Base-by-base conservation (phyloP, 2,329 filamentous ascomycete species). In the Aspergillus nomiae region DNA sequence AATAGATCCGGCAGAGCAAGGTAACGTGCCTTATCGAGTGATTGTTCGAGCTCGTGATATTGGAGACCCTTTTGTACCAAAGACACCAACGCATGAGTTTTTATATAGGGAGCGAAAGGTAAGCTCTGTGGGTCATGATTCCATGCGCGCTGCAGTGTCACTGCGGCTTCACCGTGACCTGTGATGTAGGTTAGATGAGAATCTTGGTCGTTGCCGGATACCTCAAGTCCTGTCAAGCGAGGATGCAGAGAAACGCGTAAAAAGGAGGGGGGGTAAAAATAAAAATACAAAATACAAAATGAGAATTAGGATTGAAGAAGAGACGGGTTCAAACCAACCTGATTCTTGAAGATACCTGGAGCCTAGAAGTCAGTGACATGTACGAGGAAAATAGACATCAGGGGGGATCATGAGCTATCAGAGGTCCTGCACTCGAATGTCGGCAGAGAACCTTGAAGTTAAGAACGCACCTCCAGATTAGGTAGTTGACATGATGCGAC, bases 401-500 rank as follows among this genome's bases (percentile, higher is more conserved):
- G 48, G 28, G 19, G 48, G 19, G 2, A 12, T 51, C 3, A n/a
- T 51, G 12, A 28, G 21, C 24, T 30, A 32, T 51, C 21, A 19
- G 28, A 34, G 16, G 56, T 50, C 57, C 60, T 54, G 21, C 36
- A 43, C 30, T 56, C 36, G 59, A 24, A 30, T 56, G 50, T 53
- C 21, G 48, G 48, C 19, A 32, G 28, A n/a, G 62, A 41, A 41
- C 38, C 38, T 41, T 41, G 38, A 51, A 59, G 11, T 56, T 21
- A 58, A 5, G 59, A 28, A 77, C 82, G 61, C 84, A 89, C 83
- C 87, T 87, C 84, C 87, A 88, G 77, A 90, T 87, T 73, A 90
- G 80, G 78, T 89, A 89, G 79, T 90, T 90, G 74, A 90, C 83
- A 75, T 89, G 86, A 80, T 89, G 81, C 71, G 77, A 80, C 66